Base-by-base conservation (phyloP, 495 filamentous ascomycete species). In the Parathielavia appendiculata region DNA sequence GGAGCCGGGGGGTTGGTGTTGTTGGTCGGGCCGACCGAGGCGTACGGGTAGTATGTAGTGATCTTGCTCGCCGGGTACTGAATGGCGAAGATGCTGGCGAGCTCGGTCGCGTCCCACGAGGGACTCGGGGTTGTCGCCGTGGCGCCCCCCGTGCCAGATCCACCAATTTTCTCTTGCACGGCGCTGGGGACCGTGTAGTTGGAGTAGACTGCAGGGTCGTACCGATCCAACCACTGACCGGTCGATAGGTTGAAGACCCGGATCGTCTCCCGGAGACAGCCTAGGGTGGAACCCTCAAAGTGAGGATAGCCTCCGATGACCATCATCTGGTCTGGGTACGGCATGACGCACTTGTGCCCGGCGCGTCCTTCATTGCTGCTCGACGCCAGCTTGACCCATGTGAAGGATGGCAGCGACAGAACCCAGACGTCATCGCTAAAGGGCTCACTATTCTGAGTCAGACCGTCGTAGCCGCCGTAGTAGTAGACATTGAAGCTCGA, bases 301-400 rank as follows among this genome's bases (percentile, higher is more conserved):
- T 58, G 13, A 5, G 65, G 66, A 12, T 69, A 63, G 0, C 88
- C 86, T 12, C 87, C 88, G n/a, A 91, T 67, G 0, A 79, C 77
- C 58, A 90, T 69, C 86, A 91, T 88, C 63, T 88, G 82, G 63
- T 90, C 84, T 4, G 86, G 84, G 59, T 88, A 89, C 1, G 84
- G 79, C 67, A 75, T 83, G 38, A 86, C 71, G 60, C 87, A 90
- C 63, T 79, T 76, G 63, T 90, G 87, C 1, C 79, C 78, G 19
- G 75, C 81, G 36, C 87, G 81, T 12, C 71, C 83, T 55, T 82
- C 62, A 4, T 49, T 44, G 0, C 56, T 72, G 5, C 85, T 81
- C 0, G 66, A 68, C 35, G 79, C 76, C 13, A 85, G 76, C 62
- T 82, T 80, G 38, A 81, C 81, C 89, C 89, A 92, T n/a, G 73